Percentiles rank a stretch among this genome's conserved stretches.
Evolutionary conservation across 768 basidiomycete genomes (phyloP).

Genomic region (Boletus tomentosulus): DNA sequence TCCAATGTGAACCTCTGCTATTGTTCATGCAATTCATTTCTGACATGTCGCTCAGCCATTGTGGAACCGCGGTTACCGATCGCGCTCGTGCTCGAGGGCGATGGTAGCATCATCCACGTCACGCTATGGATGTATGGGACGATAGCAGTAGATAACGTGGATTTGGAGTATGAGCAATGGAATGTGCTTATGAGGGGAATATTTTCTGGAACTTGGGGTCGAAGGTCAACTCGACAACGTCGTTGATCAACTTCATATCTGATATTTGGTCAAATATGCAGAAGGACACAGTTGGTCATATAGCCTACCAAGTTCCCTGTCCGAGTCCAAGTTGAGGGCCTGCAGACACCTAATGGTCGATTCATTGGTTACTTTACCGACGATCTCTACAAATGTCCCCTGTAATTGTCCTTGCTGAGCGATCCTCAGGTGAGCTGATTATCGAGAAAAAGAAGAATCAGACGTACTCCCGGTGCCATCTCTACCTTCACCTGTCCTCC

Average conservation of each 20-base stretch:
- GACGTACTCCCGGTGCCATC: slow-evolving; percentile 36
- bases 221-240: slow-evolving; percentile 57
- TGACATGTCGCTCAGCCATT: too few species aligned
- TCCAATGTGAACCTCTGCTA: too few species aligned
- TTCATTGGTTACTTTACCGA: slow-evolving; percentile 55
- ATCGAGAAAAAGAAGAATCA: background rate
- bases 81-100: too few species aligned
- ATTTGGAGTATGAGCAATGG: background rate
- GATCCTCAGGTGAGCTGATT: slow-evolving; percentile 1
- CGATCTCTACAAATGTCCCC: slow-evolving; percentile 60
- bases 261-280: slow-evolving; percentile 6
- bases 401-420: slow-evolving; percentile 41
- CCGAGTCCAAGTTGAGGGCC: slow-evolving; percentile 50
- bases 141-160: background rate
- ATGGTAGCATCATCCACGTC: too few species aligned
- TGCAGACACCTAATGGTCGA: slow-evolving; percentile 53
- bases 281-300: background rate
- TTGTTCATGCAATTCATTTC: too few species aligned
- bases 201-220: slow-evolving; percentile 52
- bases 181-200: slow-evolving; percentile 33
- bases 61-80: too few species aligned
- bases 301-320: slow-evolving; percentile 52
- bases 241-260: slow-evolving; percentile 62
- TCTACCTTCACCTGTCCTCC: slow-evolving; percentile 55
- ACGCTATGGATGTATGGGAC: background rate